Base-by-base conservation (phyloP, 176 grass and related monocot genomes). In the Poa annua region DNA sequence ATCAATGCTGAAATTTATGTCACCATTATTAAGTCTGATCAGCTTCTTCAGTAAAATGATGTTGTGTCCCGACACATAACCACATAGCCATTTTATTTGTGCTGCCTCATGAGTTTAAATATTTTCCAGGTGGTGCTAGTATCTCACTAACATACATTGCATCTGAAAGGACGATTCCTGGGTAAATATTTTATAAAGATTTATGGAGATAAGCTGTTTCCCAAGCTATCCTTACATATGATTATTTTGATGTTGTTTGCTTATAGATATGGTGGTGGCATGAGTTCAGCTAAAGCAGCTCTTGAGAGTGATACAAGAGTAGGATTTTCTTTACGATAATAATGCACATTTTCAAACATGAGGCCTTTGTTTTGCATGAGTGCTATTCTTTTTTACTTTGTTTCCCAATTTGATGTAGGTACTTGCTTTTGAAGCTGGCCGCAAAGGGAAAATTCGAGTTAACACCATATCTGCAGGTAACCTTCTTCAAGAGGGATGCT, bases 381-480 rank as follows among this genome's bases (percentile, higher is more conserved):
- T 44, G 66, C 10, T 62, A 59, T 17, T 75, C 29, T 38, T 83
- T 78, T 53, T 51, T 8, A 44, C 66, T 17, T 45, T 13, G 33
- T 15, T 13, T 11, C 7, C 11, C 8, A 70, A 68, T 47, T 74
- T 21, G 1, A 66, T 81, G 22, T 88, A 97, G 92, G 92, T 97
- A 52, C 79, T 97, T 83, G 95, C 95, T 85, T 97, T 92, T 78
- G 95, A 97, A 85, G 95, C 92, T 75, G 95, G 95, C 62, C 82
- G 92, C 75, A 97, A 97, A 81, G 90, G 90, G 7, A 77, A 91
- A 85, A 92, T 94, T 45, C 89, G 95, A 86, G 95, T 97, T 55
- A 97, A 97, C 88, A 94, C 95, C 79, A 94, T 97, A 87, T 97
- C 95, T 79, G 95, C 95, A 83, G 95, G 95, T 94, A 90, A 76